Conservation (phyloP, 306 rosid genomes). For the Inga oerstediana region DNA sequence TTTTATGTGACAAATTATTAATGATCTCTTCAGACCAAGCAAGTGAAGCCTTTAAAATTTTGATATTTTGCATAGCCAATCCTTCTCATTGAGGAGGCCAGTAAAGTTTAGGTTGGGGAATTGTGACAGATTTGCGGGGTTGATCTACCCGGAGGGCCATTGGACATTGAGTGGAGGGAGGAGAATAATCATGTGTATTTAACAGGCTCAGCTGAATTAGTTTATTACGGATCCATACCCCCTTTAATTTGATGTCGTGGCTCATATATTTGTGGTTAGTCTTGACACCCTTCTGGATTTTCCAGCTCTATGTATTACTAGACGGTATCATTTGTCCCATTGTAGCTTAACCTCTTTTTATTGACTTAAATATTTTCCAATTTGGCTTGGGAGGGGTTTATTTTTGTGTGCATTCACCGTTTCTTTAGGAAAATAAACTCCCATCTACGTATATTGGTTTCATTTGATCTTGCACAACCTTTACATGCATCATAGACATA, state of each 20-base stretch:
- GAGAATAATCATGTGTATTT: conserved; percentile 83
- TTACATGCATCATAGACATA: neutral
- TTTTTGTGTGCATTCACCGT: too few species aligned
- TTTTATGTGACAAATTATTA: neutral
- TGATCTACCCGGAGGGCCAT: conserved; percentile 94
- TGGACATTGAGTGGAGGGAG: conserved; percentile 91
- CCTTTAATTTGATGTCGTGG: conserved; percentile 39
- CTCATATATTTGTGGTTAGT: neutral
- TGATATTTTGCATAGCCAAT: neutral
- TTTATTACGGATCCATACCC: conserved; percentile 72
- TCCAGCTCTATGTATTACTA: conserved; percentile 8
- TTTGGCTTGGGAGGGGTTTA: neutral
- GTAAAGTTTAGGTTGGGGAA: neutral
- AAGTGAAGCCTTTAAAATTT: neutral
- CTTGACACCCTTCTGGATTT: neutral
- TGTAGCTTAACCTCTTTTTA: neutral
- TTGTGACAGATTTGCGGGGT: conserved; percentile 75
- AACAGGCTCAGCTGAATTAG: conserved; percentile 90
- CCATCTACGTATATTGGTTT: neutral
- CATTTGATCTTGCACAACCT: neutral
- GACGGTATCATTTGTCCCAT: conserved; percentile 8
- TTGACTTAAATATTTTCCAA: neutral
- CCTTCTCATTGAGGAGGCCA: neutral
- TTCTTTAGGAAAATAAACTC: neutral
- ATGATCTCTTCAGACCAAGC: neutral